Percentiles rank a stretch among this genome's conserved stretches.
These are phyloP conservation scores for Malassezia restricta DNA, from an alignment of 1,284 basidiomycete species.

Conservation along the genomic window DNA sequence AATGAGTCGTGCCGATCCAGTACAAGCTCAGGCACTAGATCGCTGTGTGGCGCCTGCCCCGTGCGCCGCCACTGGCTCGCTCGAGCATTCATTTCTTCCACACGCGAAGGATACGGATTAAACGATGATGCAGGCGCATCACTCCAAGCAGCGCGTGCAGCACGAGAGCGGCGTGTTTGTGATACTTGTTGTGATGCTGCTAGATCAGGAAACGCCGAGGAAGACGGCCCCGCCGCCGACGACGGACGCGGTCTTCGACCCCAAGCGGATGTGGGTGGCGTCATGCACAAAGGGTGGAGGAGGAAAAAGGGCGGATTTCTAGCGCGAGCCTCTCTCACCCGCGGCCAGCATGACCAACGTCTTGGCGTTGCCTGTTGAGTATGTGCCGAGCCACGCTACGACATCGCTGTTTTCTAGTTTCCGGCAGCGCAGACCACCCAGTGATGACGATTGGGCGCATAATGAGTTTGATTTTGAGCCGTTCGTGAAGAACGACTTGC, in stretches of 20 bases:
- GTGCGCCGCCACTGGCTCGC: slow-evolving; percentile 4
- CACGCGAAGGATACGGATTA: slow-evolving; percentile 6
- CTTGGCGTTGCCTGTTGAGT: slow-evolving; percentile 10
- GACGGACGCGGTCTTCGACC: background rate
- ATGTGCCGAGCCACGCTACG: slow-evolving; percentile 12
- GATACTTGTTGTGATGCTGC: background rate
- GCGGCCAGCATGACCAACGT: background rate
- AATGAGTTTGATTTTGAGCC: slow-evolving; percentile 73
- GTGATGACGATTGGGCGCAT: slow-evolving; percentile 49
- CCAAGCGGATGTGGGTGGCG: background rate
- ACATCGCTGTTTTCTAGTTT: slow-evolving; percentile 13
- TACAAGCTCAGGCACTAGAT: background rate
- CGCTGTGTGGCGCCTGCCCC: background rate
- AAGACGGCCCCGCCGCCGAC: background rate
- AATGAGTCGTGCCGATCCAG: background rate
- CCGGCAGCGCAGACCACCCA: slow-evolving; percentile 12
- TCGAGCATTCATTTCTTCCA: slow-evolving; percentile 9
- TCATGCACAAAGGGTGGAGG: background rate
- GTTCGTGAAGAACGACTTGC: slow-evolving; percentile 70
- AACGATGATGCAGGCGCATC: background rate
- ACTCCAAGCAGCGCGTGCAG: slow-evolving; percentile 2
- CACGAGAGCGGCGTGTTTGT: slow-evolving; percentile 7
- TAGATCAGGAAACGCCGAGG: slow-evolving; percentile 10
- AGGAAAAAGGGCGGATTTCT: background rate
- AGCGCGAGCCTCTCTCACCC: background rate